These are phyloP conservation scores for Arxiozyma bovina DNA, from an alignment of 1,139 yeast genomes.

Conservation along the genomic window DNA sequence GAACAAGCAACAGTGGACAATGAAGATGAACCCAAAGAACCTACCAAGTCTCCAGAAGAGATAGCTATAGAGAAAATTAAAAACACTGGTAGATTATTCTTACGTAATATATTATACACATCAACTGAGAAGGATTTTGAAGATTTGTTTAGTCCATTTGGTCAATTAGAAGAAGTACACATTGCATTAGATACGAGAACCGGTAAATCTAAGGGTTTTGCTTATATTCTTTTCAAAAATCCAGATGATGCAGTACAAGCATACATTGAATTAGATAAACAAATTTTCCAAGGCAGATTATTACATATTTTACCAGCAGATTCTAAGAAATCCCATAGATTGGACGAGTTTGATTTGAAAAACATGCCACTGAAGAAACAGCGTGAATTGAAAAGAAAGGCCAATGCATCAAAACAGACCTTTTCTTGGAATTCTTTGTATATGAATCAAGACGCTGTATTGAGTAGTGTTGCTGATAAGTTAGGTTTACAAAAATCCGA, in stretches of 20 bases:
- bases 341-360: conserved; percentile 84
- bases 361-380: conserved; percentile 90
- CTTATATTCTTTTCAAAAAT: conserved; percentile 63
- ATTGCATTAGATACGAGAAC: conserved; percentile 85
- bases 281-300: conserved; percentile 88
- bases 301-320: conserved; percentile 84
- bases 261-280: conserved; percentile 65
- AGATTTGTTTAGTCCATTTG: conserved; percentile 39
- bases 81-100: conserved; percentile 72
- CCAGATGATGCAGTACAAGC: conserved; percentile 71
- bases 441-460: conserved; percentile 84
- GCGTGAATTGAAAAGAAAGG: conserved; percentile 71
- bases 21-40: conserved; percentile 9
- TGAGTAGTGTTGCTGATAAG: conserved; percentile 79
- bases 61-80: conserved; percentile 43
- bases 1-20: conserved; percentile 14
- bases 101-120: conserved; percentile 76
- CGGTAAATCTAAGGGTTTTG: conserved; percentile 88
- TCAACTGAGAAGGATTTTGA: conserved; percentile 74
- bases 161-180: conserved; percentile 70
- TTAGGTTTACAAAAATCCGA: conserved; percentile 79
- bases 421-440: conserved; percentile 94
- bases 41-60: conserved; percentile 37
- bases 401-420: conserved; percentile 73
- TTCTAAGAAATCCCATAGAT: conserved; percentile 62